Conservation (phyloP, 805 yeast genomes). For the Yamadazyma scolyti region DNA sequence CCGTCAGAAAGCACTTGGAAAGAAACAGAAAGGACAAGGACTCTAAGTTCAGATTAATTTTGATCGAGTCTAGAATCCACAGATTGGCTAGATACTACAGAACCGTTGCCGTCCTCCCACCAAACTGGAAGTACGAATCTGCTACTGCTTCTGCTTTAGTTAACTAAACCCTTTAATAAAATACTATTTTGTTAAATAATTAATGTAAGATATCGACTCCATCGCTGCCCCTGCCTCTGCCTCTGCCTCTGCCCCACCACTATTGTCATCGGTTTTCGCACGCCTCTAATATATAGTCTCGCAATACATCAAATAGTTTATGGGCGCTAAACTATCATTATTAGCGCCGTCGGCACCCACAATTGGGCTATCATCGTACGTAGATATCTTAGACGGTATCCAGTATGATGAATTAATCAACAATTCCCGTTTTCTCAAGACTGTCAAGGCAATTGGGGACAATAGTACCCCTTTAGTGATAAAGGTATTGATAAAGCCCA, state of each 20-base stretch:
- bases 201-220: background rate
- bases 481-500: conserved; percentile 71
- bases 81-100: conserved; percentile 99
- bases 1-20: conserved; percentile 99
- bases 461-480: conserved; percentile 65
- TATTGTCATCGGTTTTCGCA: no score
- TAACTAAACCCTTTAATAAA: no score
- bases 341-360: conserved; percentile 90
- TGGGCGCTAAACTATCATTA: conserved; percentile 87
- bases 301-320: no score
- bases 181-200: no score
- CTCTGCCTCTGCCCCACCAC: background rate
- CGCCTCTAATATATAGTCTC: no score
- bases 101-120: conserved; percentile 98
- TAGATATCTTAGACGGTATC: conserved; percentile 71
- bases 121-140: conserved; percentile 99
- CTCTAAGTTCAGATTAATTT: conserved; percentile 99
- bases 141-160: conserved; percentile 99
- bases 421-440: conserved; percentile 79
- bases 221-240: background rate
- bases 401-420: conserved; percentile 76
- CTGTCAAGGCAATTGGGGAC: conserved; percentile 76
- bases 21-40: conserved; percentile 99
- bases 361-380: conserved; percentile 84
- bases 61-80: conserved; percentile 99